Percentiles rank a stretch among this genome's conserved stretches.
Conservation (phyloP, 768 basidiomycete genomes). For the Agaricus blazei region DNA sequence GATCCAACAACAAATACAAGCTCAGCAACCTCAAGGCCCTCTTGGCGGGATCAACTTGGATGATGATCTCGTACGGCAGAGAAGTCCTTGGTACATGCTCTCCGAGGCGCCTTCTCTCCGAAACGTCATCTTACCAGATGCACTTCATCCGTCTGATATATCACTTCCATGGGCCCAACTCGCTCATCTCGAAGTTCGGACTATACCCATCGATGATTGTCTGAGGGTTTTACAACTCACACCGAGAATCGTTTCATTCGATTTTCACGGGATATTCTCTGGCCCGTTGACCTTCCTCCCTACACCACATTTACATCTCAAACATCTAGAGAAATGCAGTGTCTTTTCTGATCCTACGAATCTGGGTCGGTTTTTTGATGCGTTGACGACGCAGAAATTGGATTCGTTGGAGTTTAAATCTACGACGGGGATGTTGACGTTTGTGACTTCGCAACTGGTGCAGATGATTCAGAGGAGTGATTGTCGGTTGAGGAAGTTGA, state of each 20-base stretch:
- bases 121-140: slow-evolving; percentile 6
- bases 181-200: slow-evolving; percentile 7
- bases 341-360: slow-evolving; percentile 6
- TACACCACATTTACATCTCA: not conserved
- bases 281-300: not conserved
- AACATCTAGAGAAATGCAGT: not conserved
- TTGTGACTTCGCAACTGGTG: slow-evolving; percentile 1
- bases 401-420: slow-evolving; percentile 1
- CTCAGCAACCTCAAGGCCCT: not conserved
- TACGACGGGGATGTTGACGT: slow-evolving; percentile 1
- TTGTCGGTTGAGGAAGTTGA: not conserved
- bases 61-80: not conserved
- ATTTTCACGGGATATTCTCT: slow-evolving; percentile 7
- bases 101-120: slow-evolving; percentile 3
- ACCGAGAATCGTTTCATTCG: slow-evolving; percentile 2
- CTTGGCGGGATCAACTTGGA: not conserved
- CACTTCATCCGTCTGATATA: slow-evolving; percentile 2
- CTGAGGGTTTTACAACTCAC: slow-evolving; percentile 1
- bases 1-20: no score
- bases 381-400: not conserved
- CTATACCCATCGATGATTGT: slow-evolving; percentile 6
- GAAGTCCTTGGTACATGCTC: slow-evolving; percentile 7
- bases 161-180: slow-evolving; percentile 2
- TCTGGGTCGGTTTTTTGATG: not conserved
- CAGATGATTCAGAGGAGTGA: not conserved